Base-by-base conservation (phyloP, 139 green algal genomes). In the Limnomonas spitsbergensis region DNA sequence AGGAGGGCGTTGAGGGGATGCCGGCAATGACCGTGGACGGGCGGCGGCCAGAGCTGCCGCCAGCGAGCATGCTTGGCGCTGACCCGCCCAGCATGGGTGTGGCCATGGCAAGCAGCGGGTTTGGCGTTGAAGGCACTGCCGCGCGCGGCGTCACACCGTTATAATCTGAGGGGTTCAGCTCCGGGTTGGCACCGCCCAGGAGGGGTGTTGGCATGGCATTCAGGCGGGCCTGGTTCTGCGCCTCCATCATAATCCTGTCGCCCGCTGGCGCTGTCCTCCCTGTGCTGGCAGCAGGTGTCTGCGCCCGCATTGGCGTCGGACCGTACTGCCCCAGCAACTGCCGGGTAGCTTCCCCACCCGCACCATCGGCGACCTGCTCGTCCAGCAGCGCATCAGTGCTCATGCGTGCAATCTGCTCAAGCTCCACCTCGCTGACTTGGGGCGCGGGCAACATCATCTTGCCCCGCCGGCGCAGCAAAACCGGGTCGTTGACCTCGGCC, bases 361-460 rank as follows among this genome's bases (percentile, higher is more conserved):
- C 88, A 42, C 68, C 35, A 26, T 42, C 68, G 29, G n/a, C 26
- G 1, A 26, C 27, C 56, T 76, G 27, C 67, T 39, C 40, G 3
- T 78, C 69, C 38, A 78, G 40, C 39, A 81, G 67, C 38, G 77
- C 77, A 35, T 83, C 80, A 6, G 78, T 88, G 39, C 84, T 91
- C 76, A 95, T 92, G 24, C 89, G 90, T 0, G 95, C 94, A 81
- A 98, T 92, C 31, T 90, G 80, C 83, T 95, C 90, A 66, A 99
- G 90, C 88, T 99, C 95, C 35, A 86, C 86, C 67, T 99, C 95
- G 3, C 78, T 90, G 31, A 97, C 81, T 83, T 89, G 82, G 2
- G 92, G 92, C 24, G 92, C 90, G 4, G 92, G 93, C 78, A 99
- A 89, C 88, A 95, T 97, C 86, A 99, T 93, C 81, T 96, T 96